These are phyloP conservation scores for Beta corolliflora DNA, from an alignment of 179 eudicot genomes.

Conservation along the genomic window DNA sequence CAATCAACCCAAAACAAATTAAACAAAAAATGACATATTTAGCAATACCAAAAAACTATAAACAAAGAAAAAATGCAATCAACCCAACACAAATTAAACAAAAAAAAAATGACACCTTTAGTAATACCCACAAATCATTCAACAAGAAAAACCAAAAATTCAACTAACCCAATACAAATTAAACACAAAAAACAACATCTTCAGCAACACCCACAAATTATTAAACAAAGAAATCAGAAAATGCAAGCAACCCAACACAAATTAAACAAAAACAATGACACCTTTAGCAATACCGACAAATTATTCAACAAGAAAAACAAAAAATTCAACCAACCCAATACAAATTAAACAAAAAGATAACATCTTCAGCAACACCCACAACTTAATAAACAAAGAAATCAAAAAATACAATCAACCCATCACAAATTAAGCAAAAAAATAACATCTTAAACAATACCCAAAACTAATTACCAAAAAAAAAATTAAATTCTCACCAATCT, in stretches of 20 bases:
- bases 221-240: too few species aligned
- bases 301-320: neutral
- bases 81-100: neutral
- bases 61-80: neutral
- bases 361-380: neutral
- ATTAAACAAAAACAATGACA: neutral
- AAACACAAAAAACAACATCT: neutral
- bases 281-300: constrained; percentile 6
- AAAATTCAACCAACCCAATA: constrained; percentile 6
- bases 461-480: neutral
- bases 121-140: neutral
- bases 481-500: constrained; percentile 50
- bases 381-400: neutral
- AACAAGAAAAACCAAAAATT: constrained; percentile 9
- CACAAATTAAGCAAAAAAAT: neutral
- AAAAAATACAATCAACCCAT: constrained; percentile 1
- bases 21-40: neutral
- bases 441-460: constrained; percentile 15
- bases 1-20: neutral
- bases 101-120: neutral
- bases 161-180: neutral
- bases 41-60: neutral
- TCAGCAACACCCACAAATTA: constrained; percentile 6
- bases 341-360: neutral
- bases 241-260: constrained; percentile 3